Percentiles rank a stretch among this genome's conserved stretches.
Evolutionary conservation across 768 basidiomycete species (phyloP).

Genomic region (Mycena venus): DNA sequence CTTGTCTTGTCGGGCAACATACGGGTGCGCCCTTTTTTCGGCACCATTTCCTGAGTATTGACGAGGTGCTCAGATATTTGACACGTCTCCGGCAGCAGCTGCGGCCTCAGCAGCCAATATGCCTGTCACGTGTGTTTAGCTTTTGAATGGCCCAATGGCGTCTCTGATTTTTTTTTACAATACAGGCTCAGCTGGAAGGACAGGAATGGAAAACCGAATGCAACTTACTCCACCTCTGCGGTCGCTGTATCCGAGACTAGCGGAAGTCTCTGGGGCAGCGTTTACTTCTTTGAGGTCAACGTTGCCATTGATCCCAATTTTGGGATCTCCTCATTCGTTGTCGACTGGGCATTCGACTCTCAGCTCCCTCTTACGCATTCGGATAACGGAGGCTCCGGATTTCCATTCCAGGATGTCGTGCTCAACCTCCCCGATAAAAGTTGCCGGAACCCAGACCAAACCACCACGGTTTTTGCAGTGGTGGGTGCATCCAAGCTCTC

Average conservation of each 20-base stretch:
- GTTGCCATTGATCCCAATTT: background rate
- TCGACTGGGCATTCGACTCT: background rate
- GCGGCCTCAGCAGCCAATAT: slow-evolving; percentile 12
- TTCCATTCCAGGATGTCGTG: slow-evolving; percentile 20
- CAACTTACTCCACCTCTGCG: background rate
- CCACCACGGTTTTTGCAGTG: slow-evolving; percentile 1
- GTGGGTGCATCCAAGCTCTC: background rate
- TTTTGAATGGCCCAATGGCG: too few species aligned
- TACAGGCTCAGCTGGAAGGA: slow-evolving; percentile 26
- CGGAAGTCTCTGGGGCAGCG: background rate
- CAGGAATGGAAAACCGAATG: background rate
- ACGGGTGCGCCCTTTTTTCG: background rate
- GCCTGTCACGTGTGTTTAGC: slow-evolving; percentile 15
- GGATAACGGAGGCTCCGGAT: background rate
- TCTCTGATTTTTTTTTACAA: background rate
- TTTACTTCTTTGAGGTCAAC: background rate
- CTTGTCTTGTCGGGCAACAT: slow-evolving; percentile 18
- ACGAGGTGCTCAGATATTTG: slow-evolving; percentile 18
- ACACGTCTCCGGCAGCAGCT: slow-evolving; percentile 12
- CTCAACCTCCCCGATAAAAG: background rate
- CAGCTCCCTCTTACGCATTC: background rate
- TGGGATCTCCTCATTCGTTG: slow-evolving; percentile 9
- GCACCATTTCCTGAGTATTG: background rate
- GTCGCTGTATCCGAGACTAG: background rate
- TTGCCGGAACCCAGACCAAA: background rate